phyloP scores from a whole-genome alignment of 305 asterid genomes.

The Fraxinus latifolia region DNA sequence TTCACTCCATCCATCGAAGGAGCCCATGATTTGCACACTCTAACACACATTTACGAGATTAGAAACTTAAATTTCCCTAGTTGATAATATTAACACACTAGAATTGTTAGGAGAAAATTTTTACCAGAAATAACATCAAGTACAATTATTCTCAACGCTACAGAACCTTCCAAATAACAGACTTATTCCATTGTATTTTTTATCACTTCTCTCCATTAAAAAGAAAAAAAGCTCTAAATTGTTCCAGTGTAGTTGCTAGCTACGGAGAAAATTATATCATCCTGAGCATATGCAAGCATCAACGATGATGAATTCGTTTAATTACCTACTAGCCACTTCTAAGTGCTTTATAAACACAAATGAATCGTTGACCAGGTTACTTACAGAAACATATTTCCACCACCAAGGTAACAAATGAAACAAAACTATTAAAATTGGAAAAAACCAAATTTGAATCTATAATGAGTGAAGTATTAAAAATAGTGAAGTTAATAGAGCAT shows the following conservation, averaged over 20 bases:
- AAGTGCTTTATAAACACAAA: background rate
- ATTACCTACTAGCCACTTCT: background rate
- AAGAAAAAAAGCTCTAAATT: no score
- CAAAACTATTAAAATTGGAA: background rate
- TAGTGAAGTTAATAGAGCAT: background rate
- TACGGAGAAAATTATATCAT: no score
- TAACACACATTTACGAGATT: slow-evolving; percentile 27
- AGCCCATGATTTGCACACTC: slow-evolving; percentile 94
- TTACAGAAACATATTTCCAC: background rate
- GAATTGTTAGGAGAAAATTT: background rate
- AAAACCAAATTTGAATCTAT: background rate
- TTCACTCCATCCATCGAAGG: slow-evolving; percentile 84
- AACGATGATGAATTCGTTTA: background rate
- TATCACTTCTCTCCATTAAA: no score
- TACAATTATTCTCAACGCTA: background rate
- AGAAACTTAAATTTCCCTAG: slow-evolving; percentile 2
- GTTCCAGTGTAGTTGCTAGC: no score
- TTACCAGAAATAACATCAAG: background rate
- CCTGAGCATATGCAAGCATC: background rate
- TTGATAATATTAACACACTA: background rate
- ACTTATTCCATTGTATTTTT: no score
- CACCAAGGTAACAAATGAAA: background rate
- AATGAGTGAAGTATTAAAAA: background rate
- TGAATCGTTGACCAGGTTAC: background rate
- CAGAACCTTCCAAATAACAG: background rate